These are phyloP conservation scores for Solanum pennellii DNA, from an alignment of 257 asterid species.

Conservation along the genomic window DNA sequence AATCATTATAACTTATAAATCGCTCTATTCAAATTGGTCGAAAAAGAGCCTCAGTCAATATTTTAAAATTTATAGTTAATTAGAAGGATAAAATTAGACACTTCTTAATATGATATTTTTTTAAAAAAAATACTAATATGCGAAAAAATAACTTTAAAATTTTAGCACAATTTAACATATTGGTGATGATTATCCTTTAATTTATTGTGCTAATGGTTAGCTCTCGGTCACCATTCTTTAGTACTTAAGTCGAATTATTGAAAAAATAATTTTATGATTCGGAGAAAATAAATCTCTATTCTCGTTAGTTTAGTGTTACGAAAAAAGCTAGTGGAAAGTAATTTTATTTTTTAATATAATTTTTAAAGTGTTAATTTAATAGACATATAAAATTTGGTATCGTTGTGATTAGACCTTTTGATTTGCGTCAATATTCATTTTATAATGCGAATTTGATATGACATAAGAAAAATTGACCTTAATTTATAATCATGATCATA, in stretches of 20 bases:
- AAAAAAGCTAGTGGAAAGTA: accelerated
- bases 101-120: not conserved
- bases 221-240: not conserved
- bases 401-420: accelerated
- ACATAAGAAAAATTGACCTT: not conserved
- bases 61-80: not conserved
- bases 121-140: not conserved
- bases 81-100: not conserved
- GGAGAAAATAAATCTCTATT: not conserved
- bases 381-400: not conserved
- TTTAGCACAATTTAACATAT: not conserved
- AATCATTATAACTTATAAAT: not conserved
- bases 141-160: not conserved
- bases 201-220: not conserved
- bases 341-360: accelerated
- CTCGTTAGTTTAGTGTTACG: not conserved
- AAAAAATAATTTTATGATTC: not conserved
- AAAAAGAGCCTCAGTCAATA: not conserved
- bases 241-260: not conserved
- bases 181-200: not conserved
- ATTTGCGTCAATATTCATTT: not conserved
- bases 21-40: not conserved
- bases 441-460: not conserved
- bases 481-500: not conserved
- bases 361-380: not conserved